Base-by-base conservation (phyloP, 768 basidiomycete genomes). In the Boletus sensibilis region DNA sequence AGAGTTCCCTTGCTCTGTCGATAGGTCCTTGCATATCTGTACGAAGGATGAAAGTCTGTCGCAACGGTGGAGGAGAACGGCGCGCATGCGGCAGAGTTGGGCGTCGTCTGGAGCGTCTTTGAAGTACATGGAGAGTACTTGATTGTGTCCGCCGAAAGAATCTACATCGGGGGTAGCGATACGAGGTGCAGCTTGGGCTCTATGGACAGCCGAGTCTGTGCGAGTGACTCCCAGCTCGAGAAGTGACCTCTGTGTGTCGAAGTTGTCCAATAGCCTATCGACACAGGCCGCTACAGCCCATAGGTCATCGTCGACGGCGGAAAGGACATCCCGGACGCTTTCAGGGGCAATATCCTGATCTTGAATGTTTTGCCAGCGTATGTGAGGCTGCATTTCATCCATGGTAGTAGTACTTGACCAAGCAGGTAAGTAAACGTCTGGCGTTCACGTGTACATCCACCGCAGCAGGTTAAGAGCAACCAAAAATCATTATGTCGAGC, bases 201-300 rank as follows among this genome's bases (percentile, higher is more conserved):
- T 76, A 55, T 77, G 74, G 43, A 82, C 63, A 25, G 81, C 82
- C 52, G 67, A 56, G 35, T 74, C 66, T 8, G 86, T 87, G 62
- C 89, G 79, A 59, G 80, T 65, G 45, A 93, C 72, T 10, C 88
- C 93, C 27, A 85, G 68, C 37, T 82, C 75, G 25, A 92, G 76
- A 29, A 94, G 74, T 10, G 75, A 74, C 49, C 77, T 77, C 60
- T 92, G 85, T 14, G 83, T 70, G 51, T 68, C 68, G 21, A 78
- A 72, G 66, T 84, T 76, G 58, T 87, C 76, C n/a, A 87, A 73
- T 25, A 87, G 70, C 54, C 87, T 78, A 73, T 92, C 90, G 25
- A 78, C 74, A 62, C 84, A 88, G 3, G 90, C 89, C n/a, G 87
- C 82, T 37, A 79, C 80, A 16, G 85, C 86, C 90, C 91, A 94